A percentile compares a stretch with the other conserved stretches of the same genome.
Evolutionary conservation across 495 filamentous ascomycete species (phyloP).

Genomic region (Penicillium daleae): DNA sequence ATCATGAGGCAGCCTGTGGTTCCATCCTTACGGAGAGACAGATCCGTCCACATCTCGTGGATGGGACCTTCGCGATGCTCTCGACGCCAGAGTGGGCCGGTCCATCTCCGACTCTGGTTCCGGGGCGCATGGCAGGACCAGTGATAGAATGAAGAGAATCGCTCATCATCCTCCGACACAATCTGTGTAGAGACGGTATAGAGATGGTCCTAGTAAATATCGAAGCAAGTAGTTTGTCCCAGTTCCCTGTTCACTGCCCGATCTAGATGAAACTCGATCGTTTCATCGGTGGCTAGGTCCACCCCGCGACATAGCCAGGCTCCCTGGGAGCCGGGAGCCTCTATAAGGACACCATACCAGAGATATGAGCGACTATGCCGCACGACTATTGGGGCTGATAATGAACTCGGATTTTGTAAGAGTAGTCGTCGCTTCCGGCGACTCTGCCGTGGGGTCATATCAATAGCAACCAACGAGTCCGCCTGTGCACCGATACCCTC

Average conservation of each 20-base stretch:
- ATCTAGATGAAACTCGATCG: conserved; percentile 16
- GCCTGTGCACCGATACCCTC: conserved; percentile 38
- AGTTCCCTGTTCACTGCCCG: conserved; percentile 52
- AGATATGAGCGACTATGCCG: conserved; percentile 68
- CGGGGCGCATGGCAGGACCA: conserved; percentile 63
- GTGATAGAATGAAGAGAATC: conserved; percentile 72
- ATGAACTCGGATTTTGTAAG: conserved; percentile 22
- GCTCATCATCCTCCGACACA: conserved; percentile 64
- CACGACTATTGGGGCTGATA: conserved; percentile 52
- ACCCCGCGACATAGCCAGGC: conserved; percentile 64
- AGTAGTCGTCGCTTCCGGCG: conserved; percentile 45
- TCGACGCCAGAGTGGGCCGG: conserved; percentile 62
- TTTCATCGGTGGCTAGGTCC: conserved; percentile 44
- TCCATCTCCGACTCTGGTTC: conserved; percentile 20
- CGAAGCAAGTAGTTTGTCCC: conserved; percentile 70
- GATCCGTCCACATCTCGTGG: conserved; percentile 74
- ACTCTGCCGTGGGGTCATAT: conserved; percentile 38
- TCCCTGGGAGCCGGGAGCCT: conserved; percentile 17
- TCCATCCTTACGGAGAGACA: conserved; percentile 68
- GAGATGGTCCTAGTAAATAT: conserved; percentile 68
- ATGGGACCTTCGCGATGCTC: conserved; percentile 74
- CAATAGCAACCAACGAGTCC: conserved; percentile 63
- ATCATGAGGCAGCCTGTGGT: conserved; percentile 61
- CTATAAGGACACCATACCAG: conserved; percentile 62
- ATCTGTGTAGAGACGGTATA: conserved; percentile 73